Base-by-base conservation (phyloP, 768 basidiomycete genomes). In the Rhizopogon vesiculosus region DNA sequence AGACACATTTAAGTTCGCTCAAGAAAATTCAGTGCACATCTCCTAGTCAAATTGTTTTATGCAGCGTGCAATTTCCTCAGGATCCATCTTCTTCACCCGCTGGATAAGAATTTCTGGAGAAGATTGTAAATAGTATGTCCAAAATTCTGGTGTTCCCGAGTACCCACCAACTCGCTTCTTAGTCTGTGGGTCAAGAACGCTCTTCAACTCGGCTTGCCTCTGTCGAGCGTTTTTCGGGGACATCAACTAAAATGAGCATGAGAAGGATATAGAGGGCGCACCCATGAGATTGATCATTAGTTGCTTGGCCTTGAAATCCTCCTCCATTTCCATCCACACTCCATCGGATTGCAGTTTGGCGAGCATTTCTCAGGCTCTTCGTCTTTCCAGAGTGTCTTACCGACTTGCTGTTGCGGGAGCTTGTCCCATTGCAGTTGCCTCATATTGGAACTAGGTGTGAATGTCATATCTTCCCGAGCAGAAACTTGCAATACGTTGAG, bases 381-480 rank as follows among this genome's bases (percentile, higher is more conserved):
- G 40, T 80, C 80, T 51, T 78, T 87, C 90, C 93, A 99, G 13
- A 98, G 74, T 0, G 95, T 98, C 66, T 87, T 89, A 1, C 76
- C 76, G 35, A 93, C 86, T 62, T 91, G 87, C 60, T 89, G 87
- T 55, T 93, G 93, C 22, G 91, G 86, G n/a, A 99, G 78, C 65
- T 98, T 98, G 68, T 98, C 95, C 96, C 96, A 99, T 66, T 98
- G 95, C 54, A 99, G 76, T 68, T 98, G 94, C 68, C 97, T 98
- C 90, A 98, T 93, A 78, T 94, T 93, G 38, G 84, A 89, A 57
- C 81, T 86, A 2, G 95, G 91, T 33, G 90, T 87, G 42, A 93
- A 79, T 3, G 84, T 78, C 66, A 97, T 82, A 64, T 93, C 91
- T 71, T 98, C 97, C 48, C 93, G 88, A 44, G 79, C 77, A 46